These are phyloP conservation scores for Chlamydomonas sp. DNA, from an alignment of 139 green algal species.

Conservation along the genomic window DNA sequence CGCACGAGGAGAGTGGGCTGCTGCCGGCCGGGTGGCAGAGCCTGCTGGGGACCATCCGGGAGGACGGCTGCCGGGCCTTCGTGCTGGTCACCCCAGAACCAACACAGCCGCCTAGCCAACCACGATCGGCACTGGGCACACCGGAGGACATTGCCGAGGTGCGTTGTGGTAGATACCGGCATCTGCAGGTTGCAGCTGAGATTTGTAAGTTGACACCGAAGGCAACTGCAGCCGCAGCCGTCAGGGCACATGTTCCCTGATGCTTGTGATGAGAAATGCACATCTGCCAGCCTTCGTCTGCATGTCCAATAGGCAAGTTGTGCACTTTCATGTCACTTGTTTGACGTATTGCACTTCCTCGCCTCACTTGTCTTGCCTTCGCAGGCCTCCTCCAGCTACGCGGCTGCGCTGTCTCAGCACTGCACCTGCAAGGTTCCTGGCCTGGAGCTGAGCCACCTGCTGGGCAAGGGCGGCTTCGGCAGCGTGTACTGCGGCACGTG, in stretches of 20 bases:
- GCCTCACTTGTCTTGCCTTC: not conserved
- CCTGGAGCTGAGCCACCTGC: constrained; percentile 28
- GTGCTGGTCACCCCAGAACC: constrained; percentile 12
- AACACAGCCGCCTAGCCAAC: not conserved
- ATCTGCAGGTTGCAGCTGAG: too few relatives aligned
- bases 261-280: not conserved
- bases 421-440: not conserved
- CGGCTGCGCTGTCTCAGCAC: not conserved
- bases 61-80: constrained; percentile 16
- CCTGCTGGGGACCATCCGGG: constrained; percentile 6
- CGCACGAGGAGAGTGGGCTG: constrained; percentile 9
- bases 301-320: too few relatives aligned
- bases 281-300: too few relatives aligned
- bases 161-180: too few relatives aligned
- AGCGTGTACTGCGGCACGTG: constrained; percentile 35
- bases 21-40: constrained; percentile 19
- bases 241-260: too few relatives aligned
- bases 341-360: too few relatives aligned
- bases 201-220: too few relatives aligned
- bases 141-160: too few relatives aligned
- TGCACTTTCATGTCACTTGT: too few relatives aligned
- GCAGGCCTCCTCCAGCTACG: not conserved
- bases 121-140: too few relatives aligned
- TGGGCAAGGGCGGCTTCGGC: constrained; percentile 35
- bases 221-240: too few relatives aligned